phyloP scores from a whole-genome alignment of 163 green algal species.

The Chlorella variabilis region DNA sequence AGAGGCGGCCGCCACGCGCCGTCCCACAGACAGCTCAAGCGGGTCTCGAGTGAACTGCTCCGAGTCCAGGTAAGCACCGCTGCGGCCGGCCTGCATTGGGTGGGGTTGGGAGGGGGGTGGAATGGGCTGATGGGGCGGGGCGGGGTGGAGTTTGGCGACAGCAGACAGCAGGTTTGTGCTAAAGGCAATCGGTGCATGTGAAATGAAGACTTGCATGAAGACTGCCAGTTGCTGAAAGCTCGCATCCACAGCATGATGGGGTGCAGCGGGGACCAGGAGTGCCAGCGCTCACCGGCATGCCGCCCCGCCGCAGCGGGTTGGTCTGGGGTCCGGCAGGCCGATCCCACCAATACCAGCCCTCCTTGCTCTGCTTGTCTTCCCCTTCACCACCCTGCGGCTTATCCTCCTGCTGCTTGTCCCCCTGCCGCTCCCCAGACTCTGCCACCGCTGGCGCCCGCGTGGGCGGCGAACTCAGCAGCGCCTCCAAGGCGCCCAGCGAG shows the following conservation, averaged over 20 bases:
- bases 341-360: constrained; percentile 4
- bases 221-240: too few relatives aligned
- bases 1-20: neutral
- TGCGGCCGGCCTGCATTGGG: neutral
- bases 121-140: too few relatives aligned
- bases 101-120: too few relatives aligned
- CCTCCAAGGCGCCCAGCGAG: too few relatives aligned
- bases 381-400: neutral
- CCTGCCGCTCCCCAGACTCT: neutral
- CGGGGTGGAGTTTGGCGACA: too few relatives aligned
- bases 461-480: too few relatives aligned
- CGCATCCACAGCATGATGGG: too few relatives aligned
- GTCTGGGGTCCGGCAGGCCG: neutral
- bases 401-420: neutral
- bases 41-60: constrained; percentile 7
- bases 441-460: too few relatives aligned
- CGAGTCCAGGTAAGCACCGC: neutral
- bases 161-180: too few relatives aligned
- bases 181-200: too few relatives aligned
- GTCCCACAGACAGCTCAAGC: neutral
- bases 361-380: neutral
- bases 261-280: too few relatives aligned
- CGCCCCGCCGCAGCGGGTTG: neutral
- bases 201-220: neutral
- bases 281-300: neutral